Evolutionary conservation across 1,139 yeast genomes (phyloP), one percentile per base, ranked within the genome.

Genomic region (Yamadazyma dushanensis): DNA sequence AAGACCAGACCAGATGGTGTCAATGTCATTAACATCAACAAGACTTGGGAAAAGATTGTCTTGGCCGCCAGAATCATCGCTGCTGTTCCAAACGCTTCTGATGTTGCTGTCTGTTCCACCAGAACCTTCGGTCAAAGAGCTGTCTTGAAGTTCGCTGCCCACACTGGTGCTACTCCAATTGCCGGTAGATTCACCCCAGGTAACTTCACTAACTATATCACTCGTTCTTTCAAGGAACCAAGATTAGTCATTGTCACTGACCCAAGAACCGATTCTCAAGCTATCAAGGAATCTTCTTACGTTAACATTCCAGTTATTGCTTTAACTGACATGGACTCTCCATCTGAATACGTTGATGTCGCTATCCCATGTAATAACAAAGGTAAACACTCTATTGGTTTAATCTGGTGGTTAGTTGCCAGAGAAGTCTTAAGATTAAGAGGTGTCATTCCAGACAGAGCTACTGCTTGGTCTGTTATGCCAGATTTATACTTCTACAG

Each of bases 101-200:
- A 94, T 69, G 96, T 94, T 65, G 97, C 92, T 70, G 97, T 96
- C 63, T 87, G 95, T 69, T 90, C 97, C 54, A 88, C 98, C 64
- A 92, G 98, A 83, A 90, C 97, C 62, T 92, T 87, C 78, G 99
- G 98, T 68, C 99, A 94, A 82, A 92, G 99, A 83, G 99, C 98
- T 68, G 98, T 90, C 58, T 84, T 94, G 73, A 94, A 94, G 82
- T 94, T 85, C 68, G 97, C 98, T 70, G 88, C 96, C 63, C 98
- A 94, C 92, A 90, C 98, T 61, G 97, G 98, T 76, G 96, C 98
- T 58, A 90, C 97, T 61, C 94, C 98, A 73, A 90, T 94, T 77
- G 98, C 98, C 61, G 98, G 98, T 76, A 90, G 99, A 80, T 94
- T 94, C 89, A 94, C 98, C 63, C 99, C 99, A 76, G 99, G 99